Evolutionary conservation across 495 filamentous ascomycete species (phyloP).

Genomic region (Aspergillus conjunctus): DNA sequence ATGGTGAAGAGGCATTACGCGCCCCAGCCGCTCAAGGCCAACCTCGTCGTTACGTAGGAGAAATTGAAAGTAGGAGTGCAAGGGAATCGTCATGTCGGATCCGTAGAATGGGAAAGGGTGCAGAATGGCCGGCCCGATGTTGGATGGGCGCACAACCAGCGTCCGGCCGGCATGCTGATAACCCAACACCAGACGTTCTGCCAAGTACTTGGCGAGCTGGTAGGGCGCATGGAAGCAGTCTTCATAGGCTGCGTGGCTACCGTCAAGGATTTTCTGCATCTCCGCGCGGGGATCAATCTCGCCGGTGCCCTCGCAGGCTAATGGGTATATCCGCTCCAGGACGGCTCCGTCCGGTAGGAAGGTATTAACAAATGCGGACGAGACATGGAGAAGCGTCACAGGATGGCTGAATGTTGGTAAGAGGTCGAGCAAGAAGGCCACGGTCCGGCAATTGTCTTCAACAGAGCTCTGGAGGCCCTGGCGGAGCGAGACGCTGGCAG

Average conservation of each 20-base stretch:
- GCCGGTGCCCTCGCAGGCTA: too few relatives aligned
- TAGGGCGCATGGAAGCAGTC: constrained; percentile 25
- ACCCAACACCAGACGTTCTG: constrained; percentile 21
- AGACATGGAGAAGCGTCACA: constrained; percentile 22
- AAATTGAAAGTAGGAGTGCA: neutral
- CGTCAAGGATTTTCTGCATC: constrained; percentile 9
- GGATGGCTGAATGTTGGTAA: constrained; percentile 15
- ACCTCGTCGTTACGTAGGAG: neutral
- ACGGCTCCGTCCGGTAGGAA: constrained; percentile 21
- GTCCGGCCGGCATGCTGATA: constrained; percentile 6
- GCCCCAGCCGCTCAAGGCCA: neutral
- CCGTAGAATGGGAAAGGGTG: constrained; percentile 29
- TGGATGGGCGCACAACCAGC: constrained; percentile 25
- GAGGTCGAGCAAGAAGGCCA: constrained; percentile 2
- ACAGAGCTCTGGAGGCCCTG: constrained; percentile 12
- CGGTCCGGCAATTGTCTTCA: constrained; percentile 18
- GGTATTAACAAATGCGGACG: constrained; percentile 16
- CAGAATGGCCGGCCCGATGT: constrained; percentile 25
- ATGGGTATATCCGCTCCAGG: constrained; percentile 20
- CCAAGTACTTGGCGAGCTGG: constrained; percentile 26
- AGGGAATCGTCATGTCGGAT: constrained; percentile 10
- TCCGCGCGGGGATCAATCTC: constrained; percentile 10
- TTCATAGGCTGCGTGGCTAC: constrained; percentile 10
- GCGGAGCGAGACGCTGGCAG: constrained; percentile 23
- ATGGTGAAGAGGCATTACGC: neutral